Percentiles rank a stretch among this genome's conserved stretches.
phyloP scores from a whole-genome alignment of 2,329 filamentous ascomycete species.

The Drechmeria coniospora region DNA sequence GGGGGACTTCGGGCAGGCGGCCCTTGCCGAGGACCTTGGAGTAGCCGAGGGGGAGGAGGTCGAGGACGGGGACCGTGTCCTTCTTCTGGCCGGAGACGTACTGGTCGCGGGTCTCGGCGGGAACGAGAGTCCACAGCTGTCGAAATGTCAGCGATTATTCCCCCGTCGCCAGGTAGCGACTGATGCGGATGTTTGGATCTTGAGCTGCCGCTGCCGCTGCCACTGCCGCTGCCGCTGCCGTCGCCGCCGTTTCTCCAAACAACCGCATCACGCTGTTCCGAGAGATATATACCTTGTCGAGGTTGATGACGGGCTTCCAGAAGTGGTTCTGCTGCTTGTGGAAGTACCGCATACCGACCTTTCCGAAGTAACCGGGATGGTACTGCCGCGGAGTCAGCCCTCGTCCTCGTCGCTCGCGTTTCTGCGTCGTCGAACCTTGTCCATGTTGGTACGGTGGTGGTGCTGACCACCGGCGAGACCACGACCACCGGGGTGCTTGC shows the following conservation, averaged over 20 bases:
- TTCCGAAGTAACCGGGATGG: constrained; percentile 98
- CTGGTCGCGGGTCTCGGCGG: constrained; percentile 79
- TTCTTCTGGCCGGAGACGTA: constrained; percentile 69
- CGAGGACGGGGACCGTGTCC: constrained; percentile 92
- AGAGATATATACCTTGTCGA: constrained; percentile 65
- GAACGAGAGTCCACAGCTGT: constrained; percentile 90
- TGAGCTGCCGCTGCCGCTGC: neutral
- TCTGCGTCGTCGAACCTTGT: constrained; percentile 56
- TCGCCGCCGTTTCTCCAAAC: neutral
- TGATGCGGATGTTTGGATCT: neutral
- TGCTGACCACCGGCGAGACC: constrained; percentile 96
- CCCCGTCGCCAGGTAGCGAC: neutral
- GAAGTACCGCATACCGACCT: constrained; percentile 92
- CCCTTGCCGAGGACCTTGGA: constrained; percentile 98
- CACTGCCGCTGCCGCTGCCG: neutral
- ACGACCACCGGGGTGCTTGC: constrained; percentile 77
- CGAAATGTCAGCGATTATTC: constrained; percentile 13
- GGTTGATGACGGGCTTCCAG: constrained; percentile 98
- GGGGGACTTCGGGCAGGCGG: constrained; percentile 77
- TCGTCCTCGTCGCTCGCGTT: constrained; percentile 1
- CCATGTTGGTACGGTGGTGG: constrained; percentile 48
- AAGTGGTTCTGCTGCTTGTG: constrained; percentile 90
- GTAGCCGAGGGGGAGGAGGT: constrained; percentile 94
- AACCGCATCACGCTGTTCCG: constrained; percentile 1
- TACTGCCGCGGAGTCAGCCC: constrained; percentile 40